phyloP scores from a whole-genome alignment of 176 grass and related monocot genomes.

The Oryza glumipatula region DNA sequence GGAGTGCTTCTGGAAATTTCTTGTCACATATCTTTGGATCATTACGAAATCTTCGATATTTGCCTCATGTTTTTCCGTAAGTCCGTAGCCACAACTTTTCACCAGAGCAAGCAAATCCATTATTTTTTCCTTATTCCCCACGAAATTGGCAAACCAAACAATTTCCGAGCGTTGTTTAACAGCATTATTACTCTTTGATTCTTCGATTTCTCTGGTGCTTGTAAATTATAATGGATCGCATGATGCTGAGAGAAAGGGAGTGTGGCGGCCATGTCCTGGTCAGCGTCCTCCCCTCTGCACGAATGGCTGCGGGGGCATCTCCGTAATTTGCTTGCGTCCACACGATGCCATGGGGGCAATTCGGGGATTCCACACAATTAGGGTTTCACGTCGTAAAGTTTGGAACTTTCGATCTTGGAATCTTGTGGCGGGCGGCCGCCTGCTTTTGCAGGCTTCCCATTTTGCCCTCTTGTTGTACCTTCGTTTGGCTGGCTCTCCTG shows the following conservation, averaged over 20 bases:
- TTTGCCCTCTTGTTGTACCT: conserved; percentile 35
- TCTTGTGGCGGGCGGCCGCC: conserved; percentile 32
- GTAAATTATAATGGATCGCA: conserved; percentile 18
- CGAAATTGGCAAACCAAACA: not conserved
- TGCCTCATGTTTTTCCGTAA: not conserved
- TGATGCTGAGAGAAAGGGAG: conserved; percentile 35
- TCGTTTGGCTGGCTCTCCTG: conserved; percentile 20
- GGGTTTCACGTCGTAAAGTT: conserved; percentile 38
- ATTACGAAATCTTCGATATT: not conserved
- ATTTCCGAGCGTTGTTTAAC: conserved; percentile 3
- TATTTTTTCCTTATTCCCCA: not conserved
- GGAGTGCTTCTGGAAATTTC: conserved; percentile 26
- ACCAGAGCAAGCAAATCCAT: not conserved
- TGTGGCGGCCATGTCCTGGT: conserved; percentile 43
- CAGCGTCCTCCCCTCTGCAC: not conserved
- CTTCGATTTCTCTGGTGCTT: not conserved
- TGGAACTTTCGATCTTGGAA: conserved; percentile 46
- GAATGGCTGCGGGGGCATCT: conserved; percentile 26
- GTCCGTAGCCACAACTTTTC: conserved; percentile 11
- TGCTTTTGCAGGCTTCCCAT: conserved; percentile 30
- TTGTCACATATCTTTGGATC: not conserved
- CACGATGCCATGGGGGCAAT: conserved; percentile 35
- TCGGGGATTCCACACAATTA: conserved; percentile 42
- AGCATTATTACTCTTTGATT: not conserved
- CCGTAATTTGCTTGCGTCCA: conserved; percentile 30